phyloP scores from a whole-genome alignment of 345 rosid genomes.

The Clarkia xantiana region DNA sequence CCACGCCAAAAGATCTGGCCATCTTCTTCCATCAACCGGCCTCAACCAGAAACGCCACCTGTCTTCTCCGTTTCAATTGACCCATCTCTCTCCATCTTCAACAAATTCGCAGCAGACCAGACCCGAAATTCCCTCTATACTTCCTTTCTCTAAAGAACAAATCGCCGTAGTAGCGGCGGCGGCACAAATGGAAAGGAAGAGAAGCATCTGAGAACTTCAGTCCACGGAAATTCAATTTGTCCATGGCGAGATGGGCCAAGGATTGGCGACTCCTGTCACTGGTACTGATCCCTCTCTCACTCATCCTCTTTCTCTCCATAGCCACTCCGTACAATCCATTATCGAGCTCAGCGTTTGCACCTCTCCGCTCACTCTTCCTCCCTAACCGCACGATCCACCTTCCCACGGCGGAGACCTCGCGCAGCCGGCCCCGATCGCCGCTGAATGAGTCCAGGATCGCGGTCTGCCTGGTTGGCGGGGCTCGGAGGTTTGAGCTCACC shows the following conservation, averaged over 20 bases:
- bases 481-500: slow-evolving; percentile 77
- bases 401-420: slow-evolving; percentile 1
- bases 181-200: no score
- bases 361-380: slow-evolving; percentile 17
- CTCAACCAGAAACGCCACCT: no score
- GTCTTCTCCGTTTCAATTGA: no score
- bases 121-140: no score
- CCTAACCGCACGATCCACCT: slow-evolving; percentile 5
- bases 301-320: slow-evolving; percentile 16
- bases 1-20: no score
- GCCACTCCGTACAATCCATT: slow-evolving; percentile 7
- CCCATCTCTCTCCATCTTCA: no score
- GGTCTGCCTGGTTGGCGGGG: slow-evolving; percentile 89
- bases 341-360: slow-evolving; percentile 8
- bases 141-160: no score
- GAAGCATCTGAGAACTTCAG: no score
- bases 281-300: slow-evolving; percentile 16
- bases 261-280: slow-evolving; percentile 31
- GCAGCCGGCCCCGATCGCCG: no score
- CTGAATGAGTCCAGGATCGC: slow-evolving; percentile 43
- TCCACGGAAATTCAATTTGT: not conserved
- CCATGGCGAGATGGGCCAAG: slow-evolving; percentile 18
- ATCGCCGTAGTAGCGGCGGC: no score
- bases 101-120: no score
- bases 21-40: no score